Conservation (phyloP, 2,329 filamentous ascomycete species). For the Venturia oleaginea region DNA sequence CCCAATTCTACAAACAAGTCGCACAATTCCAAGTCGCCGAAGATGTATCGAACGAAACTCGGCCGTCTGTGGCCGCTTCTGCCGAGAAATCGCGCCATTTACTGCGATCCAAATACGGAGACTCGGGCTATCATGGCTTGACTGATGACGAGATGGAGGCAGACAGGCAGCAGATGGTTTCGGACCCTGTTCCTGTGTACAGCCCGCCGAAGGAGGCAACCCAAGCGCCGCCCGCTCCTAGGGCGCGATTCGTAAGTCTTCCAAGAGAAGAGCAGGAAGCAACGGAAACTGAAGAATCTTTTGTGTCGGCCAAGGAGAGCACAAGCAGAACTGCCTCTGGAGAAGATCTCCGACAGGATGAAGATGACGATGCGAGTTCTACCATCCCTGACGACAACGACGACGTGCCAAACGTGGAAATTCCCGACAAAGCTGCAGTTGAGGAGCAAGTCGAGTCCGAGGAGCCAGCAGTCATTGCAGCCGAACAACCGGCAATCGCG, state of each 20-base stretch:
- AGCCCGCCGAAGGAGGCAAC: not conserved
- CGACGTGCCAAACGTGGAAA: slow-evolving; percentile 15
- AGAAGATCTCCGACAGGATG: slow-evolving; percentile 7
- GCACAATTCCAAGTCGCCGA: slow-evolving; percentile 52
- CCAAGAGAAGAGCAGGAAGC: slow-evolving; percentile 19
- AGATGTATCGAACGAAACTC: slow-evolving; percentile 32
- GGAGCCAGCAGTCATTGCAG: slow-evolving; percentile 16
- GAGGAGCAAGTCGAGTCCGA: slow-evolving; percentile 25
- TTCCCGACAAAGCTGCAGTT: slow-evolving; percentile 16
- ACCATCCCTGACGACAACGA: slow-evolving; percentile 20
- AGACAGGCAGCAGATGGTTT: slow-evolving; percentile 16
- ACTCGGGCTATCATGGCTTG: slow-evolving; percentile 67
- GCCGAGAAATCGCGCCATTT: slow-evolving; percentile 27
- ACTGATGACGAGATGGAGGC: slow-evolving; percentile 44
- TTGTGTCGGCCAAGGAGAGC: slow-evolving; percentile 40
- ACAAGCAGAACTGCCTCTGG: slow-evolving; percentile 22
- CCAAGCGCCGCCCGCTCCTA: not conserved
- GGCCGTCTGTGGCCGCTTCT: slow-evolving; percentile 24
- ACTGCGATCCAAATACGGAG: slow-evolving; percentile 34
- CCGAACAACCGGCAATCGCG: slow-evolving; percentile 17
- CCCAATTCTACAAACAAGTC: slow-evolving; percentile 41
- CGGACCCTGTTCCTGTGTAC: not conserved
- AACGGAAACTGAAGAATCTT: slow-evolving; percentile 32
- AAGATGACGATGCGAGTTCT: slow-evolving; percentile 5
- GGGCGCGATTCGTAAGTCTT: not conserved